phyloP scores from a whole-genome alignment of 345 rosid species.

The Camelina sativa region DNA sequence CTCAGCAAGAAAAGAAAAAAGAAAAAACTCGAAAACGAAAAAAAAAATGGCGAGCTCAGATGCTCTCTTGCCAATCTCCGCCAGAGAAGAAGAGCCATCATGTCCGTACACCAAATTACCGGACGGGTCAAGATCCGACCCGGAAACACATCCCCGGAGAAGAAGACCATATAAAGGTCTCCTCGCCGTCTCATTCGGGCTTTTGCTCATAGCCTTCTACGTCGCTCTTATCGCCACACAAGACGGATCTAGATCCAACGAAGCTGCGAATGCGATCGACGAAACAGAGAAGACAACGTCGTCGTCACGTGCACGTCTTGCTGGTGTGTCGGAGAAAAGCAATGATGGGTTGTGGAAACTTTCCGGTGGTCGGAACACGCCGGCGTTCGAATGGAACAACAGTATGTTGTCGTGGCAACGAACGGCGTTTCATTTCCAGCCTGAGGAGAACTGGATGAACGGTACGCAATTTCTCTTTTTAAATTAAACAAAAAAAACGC shows the following conservation, averaged over 20 bases:
- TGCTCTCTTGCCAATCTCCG: slow-evolving; percentile 40
- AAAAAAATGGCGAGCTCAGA: slow-evolving; percentile 42
- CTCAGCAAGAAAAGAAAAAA: slow-evolving; percentile 12
- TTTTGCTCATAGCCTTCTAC: slow-evolving; percentile 41
- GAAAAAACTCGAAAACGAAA: slow-evolving; percentile 26
- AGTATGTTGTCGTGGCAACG: slow-evolving; percentile 91
- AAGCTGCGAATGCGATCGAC: neutral
- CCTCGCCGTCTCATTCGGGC: slow-evolving; percentile 44
- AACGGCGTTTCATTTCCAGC: slow-evolving; percentile 89
- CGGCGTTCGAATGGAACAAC: slow-evolving; percentile 69
- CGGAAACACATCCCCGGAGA: slow-evolving; percentile 26
- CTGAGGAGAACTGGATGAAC: slow-evolving; percentile 91
- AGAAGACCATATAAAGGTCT: slow-evolving; percentile 43
- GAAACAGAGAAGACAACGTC: slow-evolving; percentile 10
- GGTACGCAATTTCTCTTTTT: slow-evolving; percentile 52
- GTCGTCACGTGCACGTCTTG: slow-evolving; percentile 53
- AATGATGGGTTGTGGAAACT: slow-evolving; percentile 39
- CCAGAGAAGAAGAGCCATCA: slow-evolving; percentile 35
- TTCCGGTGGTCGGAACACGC: slow-evolving; percentile 29
- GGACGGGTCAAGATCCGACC: slow-evolving; percentile 41
- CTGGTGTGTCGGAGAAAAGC: slow-evolving; percentile 86
- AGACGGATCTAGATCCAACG: slow-evolving; percentile 43
- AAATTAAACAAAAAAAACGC: too few relatives aligned
- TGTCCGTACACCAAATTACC: slow-evolving; percentile 25
- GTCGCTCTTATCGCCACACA: slow-evolving; percentile 37